These are phyloP conservation scores for Jackrogersella minutella DNA, from an alignment of 495 filamentous ascomycete genomes.

Conservation along the genomic window DNA sequence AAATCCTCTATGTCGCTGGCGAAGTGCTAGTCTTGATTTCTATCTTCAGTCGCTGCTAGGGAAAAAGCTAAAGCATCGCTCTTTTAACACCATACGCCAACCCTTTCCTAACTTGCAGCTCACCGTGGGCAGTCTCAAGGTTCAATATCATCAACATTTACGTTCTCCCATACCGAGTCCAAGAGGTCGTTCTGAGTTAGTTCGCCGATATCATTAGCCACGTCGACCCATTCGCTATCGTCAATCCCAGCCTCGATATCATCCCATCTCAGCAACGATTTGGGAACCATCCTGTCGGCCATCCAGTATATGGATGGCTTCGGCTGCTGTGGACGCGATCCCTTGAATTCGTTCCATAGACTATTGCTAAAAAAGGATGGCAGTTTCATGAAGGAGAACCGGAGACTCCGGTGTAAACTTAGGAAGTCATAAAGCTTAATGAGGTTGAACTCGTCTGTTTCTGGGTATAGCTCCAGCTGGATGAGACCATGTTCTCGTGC, in stretches of 20 bases:
- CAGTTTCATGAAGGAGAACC: background rate
- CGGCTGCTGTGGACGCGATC: too few relatives aligned
- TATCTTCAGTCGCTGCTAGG: conserved; percentile 6
- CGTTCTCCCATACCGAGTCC: background rate
- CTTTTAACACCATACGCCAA: conserved; percentile 8
- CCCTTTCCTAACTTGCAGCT: background rate
- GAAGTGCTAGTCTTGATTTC: background rate
- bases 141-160: background rate
- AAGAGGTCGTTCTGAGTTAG: conserved; percentile 3
- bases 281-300: background rate
- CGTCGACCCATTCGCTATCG: conserved; percentile 30
- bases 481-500: conserved; percentile 64
- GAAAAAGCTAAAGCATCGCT: conserved; percentile 4
- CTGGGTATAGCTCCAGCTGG: conserved; percentile 51
- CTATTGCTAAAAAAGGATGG: background rate
- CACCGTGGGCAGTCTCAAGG: background rate
- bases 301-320: background rate
- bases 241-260: conserved; percentile 1
- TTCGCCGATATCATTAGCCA: conserved; percentile 2
- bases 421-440: conserved; percentile 65
- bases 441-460: conserved; percentile 54
- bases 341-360: too few relatives aligned
- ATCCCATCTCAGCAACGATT: conserved; percentile 12
- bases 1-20: too few relatives aligned
- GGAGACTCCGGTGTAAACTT: conserved; percentile 56